A percentile compares a stretch with the other conserved stretches of the same genome.
phyloP scores from a whole-genome alignment of 2,329 filamentous ascomycete species.

The Penicillium polonicum region DNA sequence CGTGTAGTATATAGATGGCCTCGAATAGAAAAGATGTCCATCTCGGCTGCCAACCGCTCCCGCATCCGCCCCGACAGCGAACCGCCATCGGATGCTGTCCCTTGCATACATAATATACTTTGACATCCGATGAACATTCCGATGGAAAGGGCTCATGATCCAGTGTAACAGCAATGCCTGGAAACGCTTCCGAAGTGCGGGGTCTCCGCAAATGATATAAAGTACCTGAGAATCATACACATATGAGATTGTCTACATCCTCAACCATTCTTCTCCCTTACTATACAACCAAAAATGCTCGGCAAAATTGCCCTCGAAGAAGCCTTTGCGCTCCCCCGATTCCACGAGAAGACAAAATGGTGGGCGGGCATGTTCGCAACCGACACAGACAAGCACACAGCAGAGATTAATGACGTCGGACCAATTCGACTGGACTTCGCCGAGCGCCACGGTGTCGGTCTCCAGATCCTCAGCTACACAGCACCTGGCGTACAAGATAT shows the following conservation, averaged over 20 bases:
- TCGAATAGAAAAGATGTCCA: not conserved
- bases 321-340: conserved; percentile 60
- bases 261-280: not conserved
- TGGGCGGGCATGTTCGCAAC: conserved; percentile 61
- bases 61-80: conserved; percentile 8
- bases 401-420: conserved; percentile 54
- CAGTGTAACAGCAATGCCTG: not conserved
- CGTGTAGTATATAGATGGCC: not conserved
- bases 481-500: conserved; percentile 52
- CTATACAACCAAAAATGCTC: conserved; percentile 45
- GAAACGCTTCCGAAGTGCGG: conserved; percentile 10
- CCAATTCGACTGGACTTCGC: conserved; percentile 45
- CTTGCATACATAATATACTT: not conserved
- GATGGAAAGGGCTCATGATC: not conserved
- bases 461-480: conserved; percentile 51
- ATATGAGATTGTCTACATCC: not conserved
- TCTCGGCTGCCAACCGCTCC: not conserved
- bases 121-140: not conserved
- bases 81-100: not conserved
- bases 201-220: conserved; percentile 8
- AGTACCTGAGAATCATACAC: not conserved
- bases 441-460: conserved; percentile 49
- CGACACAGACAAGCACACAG: conserved; percentile 58
- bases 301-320: conserved; percentile 64
- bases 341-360: conserved; percentile 59